Evolutionary conservation across 768 basidiomycete species (phyloP).

Genomic region (Termitomyces sp.): DNA sequence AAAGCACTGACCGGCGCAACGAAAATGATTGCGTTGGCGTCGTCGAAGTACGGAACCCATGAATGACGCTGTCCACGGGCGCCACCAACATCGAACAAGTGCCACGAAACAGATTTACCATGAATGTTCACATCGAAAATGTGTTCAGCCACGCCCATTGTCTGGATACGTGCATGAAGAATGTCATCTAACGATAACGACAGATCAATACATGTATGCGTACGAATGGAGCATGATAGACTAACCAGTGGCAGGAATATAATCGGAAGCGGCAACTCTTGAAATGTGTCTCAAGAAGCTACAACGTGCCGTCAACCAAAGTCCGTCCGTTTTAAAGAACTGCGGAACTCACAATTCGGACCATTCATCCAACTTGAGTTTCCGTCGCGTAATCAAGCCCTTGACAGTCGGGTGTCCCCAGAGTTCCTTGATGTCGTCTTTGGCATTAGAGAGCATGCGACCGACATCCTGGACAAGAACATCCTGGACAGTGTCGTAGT

Average conservation of each 20-base stretch:
- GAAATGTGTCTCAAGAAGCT: constrained; percentile 75
- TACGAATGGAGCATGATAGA: background rate
- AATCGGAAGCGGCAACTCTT: constrained; percentile 63
- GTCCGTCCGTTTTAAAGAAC: constrained; percentile 1
- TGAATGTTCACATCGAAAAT: constrained; percentile 78
- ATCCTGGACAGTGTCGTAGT: constrained; percentile 38
- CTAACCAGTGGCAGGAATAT: constrained; percentile 71
- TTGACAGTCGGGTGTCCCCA: constrained; percentile 73
- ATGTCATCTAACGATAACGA: constrained; percentile 65
- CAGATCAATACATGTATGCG: constrained; percentile 28
- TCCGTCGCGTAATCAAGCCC: constrained; percentile 59
- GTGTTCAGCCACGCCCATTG: constrained; percentile 85
- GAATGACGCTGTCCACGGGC: constrained; percentile 68
- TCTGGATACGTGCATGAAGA: constrained; percentile 84
- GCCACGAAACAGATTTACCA: constrained; percentile 71
- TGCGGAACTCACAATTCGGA: constrained; percentile 68
- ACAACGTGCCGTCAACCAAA: constrained; percentile 9
- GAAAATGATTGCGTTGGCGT: constrained; percentile 77
- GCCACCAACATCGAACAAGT: constrained; percentile 68
- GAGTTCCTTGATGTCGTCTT: constrained; percentile 63
- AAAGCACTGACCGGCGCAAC: constrained; percentile 76
- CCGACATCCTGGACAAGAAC: constrained; percentile 56
- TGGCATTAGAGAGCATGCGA: constrained; percentile 48
- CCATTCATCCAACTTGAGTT: constrained; percentile 80
- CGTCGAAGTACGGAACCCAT: constrained; percentile 76